Percentiles rank a stretch among this genome's conserved stretches.
phyloP scores from a whole-genome alignment of 768 basidiomycete species.

The Russula sp. region DNA sequence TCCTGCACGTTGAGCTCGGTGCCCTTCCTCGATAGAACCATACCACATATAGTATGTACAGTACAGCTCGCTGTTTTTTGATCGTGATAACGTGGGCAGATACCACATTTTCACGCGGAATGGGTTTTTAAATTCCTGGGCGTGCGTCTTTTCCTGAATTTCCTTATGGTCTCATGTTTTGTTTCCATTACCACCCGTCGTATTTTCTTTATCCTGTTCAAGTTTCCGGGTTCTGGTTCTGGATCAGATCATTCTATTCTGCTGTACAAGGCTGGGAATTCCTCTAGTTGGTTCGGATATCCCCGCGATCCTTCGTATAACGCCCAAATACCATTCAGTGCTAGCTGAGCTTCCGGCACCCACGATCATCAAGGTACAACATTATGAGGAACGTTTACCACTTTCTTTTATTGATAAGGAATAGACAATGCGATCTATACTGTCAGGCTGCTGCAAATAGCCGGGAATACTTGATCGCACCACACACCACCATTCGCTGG shows the following conservation, averaged over 20 bases:
- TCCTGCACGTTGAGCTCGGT: conserved; percentile 18
- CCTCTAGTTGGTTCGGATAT: not conserved
- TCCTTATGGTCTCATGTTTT: not conserved
- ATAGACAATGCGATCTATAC: too few relatives aligned
- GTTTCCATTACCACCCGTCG: not conserved
- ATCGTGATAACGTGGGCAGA: not conserved
- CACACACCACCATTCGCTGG: too few relatives aligned
- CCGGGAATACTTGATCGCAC: too few relatives aligned
- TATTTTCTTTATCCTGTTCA: not conserved
- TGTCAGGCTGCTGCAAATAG: too few relatives aligned
- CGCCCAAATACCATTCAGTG: too few relatives aligned
- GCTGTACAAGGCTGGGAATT: not conserved
- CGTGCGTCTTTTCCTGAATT: not conserved
- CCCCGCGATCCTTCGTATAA: not conserved
- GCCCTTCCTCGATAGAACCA: not conserved
- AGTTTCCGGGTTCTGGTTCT: not conserved
- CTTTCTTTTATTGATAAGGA: too few relatives aligned
- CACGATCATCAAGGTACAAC: too few relatives aligned
- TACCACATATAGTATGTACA: not conserved
- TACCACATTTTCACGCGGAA: not conserved
- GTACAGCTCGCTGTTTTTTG: not conserved
- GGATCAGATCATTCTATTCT: conserved; percentile 1
- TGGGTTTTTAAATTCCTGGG: not conserved
- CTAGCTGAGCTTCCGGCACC: too few relatives aligned
- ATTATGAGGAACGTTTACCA: too few relatives aligned